phyloP scores from a whole-genome alignment of 139 green algal species.

The Chlamydomonas sphaeroides region DNA sequence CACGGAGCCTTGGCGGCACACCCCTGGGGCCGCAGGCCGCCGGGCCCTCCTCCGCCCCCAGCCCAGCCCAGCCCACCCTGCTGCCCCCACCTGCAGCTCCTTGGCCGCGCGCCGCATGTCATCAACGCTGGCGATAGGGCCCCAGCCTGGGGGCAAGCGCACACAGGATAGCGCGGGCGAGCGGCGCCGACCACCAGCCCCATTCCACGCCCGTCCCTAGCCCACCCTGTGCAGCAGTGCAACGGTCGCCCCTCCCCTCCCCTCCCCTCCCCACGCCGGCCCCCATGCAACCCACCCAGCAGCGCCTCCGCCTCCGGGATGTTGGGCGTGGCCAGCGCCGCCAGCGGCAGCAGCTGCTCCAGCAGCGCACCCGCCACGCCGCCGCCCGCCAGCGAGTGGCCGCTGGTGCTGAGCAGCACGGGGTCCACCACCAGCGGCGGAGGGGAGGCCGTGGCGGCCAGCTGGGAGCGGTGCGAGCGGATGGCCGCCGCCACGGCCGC shows the following conservation, averaged over 20 bases:
- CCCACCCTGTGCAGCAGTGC: too few species aligned
- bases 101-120: conserved; percentile 64
- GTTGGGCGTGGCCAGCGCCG: conserved; percentile 93
- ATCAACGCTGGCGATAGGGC: conserved; percentile 23
- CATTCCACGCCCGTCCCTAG: too few species aligned
- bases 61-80: conserved; percentile 57
- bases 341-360: conserved; percentile 80
- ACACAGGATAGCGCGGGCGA: too few species aligned
- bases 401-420: conserved; percentile 92
- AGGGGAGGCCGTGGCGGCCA: neutral
- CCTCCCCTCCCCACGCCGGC: too few species aligned
- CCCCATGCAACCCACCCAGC: conserved; percentile 78
- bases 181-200: too few species aligned
- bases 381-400: conserved; percentile 73
- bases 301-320: conserved; percentile 87
- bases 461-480: neutral
- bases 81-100: conserved; percentile 66
- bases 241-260: too few species aligned
- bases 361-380: conserved; percentile 70
- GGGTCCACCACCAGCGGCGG: conserved; percentile 90
- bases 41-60: neutral
- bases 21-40: neutral
- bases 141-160: neutral
- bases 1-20: neutral
- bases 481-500: conserved; percentile 65